Base-by-base conservation (phyloP, 2,329 filamentous ascomycete species). In the Calonectria pseudoturangicola region DNA sequence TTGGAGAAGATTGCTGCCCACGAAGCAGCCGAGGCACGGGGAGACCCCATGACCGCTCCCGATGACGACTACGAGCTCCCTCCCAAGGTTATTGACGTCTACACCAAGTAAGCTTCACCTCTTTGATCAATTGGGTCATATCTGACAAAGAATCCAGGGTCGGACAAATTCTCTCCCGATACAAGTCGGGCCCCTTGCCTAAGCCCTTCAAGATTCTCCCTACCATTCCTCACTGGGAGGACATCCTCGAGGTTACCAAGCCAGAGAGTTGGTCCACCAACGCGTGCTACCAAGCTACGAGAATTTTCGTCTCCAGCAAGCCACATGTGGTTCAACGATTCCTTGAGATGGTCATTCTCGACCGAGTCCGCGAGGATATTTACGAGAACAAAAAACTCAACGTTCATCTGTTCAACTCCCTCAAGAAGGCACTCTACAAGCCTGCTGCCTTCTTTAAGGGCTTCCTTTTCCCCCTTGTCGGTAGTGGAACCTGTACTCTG, bases 201-300 rank as follows among this genome's bases (percentile, higher is more conserved):
- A 99, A 99, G 85, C 96, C 96, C 0, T 98, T 99, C 89, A 98
- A 98, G 85, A 95, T 98, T 76, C 90, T 99, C 10, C 97, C 97
- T 2, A 96, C 95, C 0, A 91, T 98, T 16, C 95, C 95, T 9
- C 84, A 97, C 80, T 98, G 96, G 95, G 94, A 97, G 82, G 94
- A 95, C 25, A 94, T 98, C 45, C 91, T 98, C 78, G 89, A 92
- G 75, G 91, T 98, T 68, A 98, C 95, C n/a, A 90, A 92, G 36
- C 96, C 96, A 5, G 93, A 97, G 58, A 85, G 83, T 68, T 90
- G 89, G 89, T 95, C 95, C 1, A 88, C 95, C 25, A 95, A 98
- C 81, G 83, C 95, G 58, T 91, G 93, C 78, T 98, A 95, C 83
- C 95, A 96, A 80, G 96, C 95, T 27, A 98, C 96, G 18, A 93